Evolutionary conservation across 805 yeast species (phyloP).

Genomic region (Pichia scutulata): DNA sequence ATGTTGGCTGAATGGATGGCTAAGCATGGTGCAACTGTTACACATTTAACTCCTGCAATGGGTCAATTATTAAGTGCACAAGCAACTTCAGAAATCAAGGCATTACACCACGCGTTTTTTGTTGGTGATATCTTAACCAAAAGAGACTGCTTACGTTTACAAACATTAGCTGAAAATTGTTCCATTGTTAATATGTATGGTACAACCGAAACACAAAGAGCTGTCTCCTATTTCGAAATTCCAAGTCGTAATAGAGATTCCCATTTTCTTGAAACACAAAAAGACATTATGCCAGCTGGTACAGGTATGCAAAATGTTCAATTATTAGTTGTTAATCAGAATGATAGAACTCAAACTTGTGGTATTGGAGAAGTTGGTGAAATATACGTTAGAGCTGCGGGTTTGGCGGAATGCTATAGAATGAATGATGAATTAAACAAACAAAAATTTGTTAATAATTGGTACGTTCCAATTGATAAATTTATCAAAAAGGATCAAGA

Average conservation of each 20-base stretch:
- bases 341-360: constrained; percentile 83
- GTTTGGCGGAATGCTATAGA: constrained; percentile 93
- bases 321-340: constrained; percentile 83
- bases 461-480: constrained; percentile 69
- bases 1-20: constrained; percentile 97
- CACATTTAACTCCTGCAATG: constrained; percentile 99
- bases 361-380: constrained; percentile 99
- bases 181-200: constrained; percentile 97
- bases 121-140: constrained; percentile 97
- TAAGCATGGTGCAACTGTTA: constrained; percentile 82
- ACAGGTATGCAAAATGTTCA: constrained; percentile 96
- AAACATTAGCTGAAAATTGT: constrained; percentile 84
- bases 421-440: constrained; percentile 83
- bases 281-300: constrained; percentile 98
- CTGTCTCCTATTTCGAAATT: constrained; percentile 91
- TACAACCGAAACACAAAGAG: constrained; percentile 97
- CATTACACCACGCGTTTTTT: constrained; percentile 91
- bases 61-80: constrained; percentile 96
- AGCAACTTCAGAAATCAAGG: constrained; percentile 79
- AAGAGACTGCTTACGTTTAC: constrained; percentile 91
- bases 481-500: constrained; percentile 54
- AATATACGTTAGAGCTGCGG: constrained; percentile 96
- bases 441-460: constrained; percentile 80
- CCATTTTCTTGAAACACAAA: constrained; percentile 68
- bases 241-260: constrained; percentile 64